Percentiles rank a stretch among this genome's conserved stretches.
Evolutionary conservation across 2,329 filamentous ascomycete species (phyloP).

Genomic region (Apiospora kogelbergensis): DNA sequence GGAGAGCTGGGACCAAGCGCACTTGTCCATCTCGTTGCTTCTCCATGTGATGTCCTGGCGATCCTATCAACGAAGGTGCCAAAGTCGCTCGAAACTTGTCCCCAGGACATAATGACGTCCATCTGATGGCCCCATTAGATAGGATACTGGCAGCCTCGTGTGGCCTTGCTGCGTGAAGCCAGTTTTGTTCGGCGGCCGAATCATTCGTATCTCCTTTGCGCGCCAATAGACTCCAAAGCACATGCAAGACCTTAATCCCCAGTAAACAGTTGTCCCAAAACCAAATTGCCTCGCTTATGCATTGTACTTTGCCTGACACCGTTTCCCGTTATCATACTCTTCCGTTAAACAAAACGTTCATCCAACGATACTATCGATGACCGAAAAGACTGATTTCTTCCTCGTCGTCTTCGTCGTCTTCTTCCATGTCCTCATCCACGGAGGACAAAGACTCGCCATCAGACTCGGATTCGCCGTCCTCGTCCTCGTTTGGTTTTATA

Average conservation of each 20-base stretch:
- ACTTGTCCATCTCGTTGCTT: background rate
- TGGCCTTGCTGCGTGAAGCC: background rate
- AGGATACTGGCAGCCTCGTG: background rate
- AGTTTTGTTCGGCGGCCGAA: background rate
- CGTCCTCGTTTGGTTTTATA: slow-evolving; percentile 35
- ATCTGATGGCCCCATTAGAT: background rate
- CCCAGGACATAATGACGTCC: background rate
- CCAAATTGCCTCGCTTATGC: background rate
- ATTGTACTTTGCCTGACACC: background rate
- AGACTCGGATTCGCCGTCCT: slow-evolving; percentile 31
- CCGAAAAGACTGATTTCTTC: slow-evolving; percentile 45
- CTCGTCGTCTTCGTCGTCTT: slow-evolving; percentile 43
- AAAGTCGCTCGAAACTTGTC: background rate
- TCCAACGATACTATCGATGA: slow-evolving; percentile 27
- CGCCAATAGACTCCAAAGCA: background rate
- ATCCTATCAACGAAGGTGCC: background rate
- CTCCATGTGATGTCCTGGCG: background rate
- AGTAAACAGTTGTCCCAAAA: slow-evolving; percentile 1
- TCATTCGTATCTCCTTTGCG: background rate
- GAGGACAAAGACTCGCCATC: slow-evolving; percentile 27
- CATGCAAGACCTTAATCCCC: slow-evolving; percentile 1
- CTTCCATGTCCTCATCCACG: slow-evolving; percentile 44
- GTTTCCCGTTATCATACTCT: background rate
- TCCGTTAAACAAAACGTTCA: background rate
- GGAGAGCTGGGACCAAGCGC: background rate